These are phyloP conservation scores for Rachicladosporium sp. DNA, from an alignment of 2,329 filamentous ascomycete species.

Conservation along the genomic window DNA sequence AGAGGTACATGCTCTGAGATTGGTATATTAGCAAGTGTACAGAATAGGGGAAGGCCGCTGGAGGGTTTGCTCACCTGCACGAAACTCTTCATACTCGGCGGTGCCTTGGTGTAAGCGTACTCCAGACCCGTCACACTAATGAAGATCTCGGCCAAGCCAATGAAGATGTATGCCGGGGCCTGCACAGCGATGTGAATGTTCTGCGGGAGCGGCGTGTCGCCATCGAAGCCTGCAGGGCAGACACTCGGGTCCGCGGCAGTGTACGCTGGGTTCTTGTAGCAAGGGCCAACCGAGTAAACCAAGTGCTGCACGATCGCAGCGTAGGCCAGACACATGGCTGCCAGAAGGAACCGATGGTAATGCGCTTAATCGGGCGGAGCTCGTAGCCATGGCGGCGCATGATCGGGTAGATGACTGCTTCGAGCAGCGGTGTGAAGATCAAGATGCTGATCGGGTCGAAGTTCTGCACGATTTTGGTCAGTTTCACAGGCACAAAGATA, in stretches of 20 bases:
- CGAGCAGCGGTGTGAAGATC: slow-evolving; percentile 34
- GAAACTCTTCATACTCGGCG: slow-evolving; percentile 35
- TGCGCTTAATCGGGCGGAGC: slow-evolving; percentile 39
- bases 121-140: slow-evolving; percentile 37
- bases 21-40: too few species aligned
- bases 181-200: slow-evolving; percentile 34
- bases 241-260: slow-evolving; percentile 4
- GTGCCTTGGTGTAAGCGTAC: slow-evolving; percentile 36
- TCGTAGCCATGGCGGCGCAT: slow-evolving; percentile 30
- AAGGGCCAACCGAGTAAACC: slow-evolving; percentile 43
- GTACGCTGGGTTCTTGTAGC: slow-evolving; percentile 28
- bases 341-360: slow-evolving; percentile 42
- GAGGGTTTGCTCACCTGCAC: slow-evolving; percentile 24
- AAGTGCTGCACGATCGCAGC: slow-evolving; percentile 45
- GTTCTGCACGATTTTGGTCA: slow-evolving; percentile 21
- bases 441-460: slow-evolving; percentile 36
- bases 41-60: too few species aligned
- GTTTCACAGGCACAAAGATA: too few species aligned
- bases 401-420: slow-evolving; percentile 33
- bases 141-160: slow-evolving; percentile 35
- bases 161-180: slow-evolving; percentile 33
- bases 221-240: slow-evolving; percentile 26
- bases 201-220: slow-evolving; percentile 25
- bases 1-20: slow-evolving; percentile 38
- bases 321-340: slow-evolving; percentile 42